Conservation (phyloP, 2,329 filamentous ascomycete species). For the Xylogone sp. region DNA sequence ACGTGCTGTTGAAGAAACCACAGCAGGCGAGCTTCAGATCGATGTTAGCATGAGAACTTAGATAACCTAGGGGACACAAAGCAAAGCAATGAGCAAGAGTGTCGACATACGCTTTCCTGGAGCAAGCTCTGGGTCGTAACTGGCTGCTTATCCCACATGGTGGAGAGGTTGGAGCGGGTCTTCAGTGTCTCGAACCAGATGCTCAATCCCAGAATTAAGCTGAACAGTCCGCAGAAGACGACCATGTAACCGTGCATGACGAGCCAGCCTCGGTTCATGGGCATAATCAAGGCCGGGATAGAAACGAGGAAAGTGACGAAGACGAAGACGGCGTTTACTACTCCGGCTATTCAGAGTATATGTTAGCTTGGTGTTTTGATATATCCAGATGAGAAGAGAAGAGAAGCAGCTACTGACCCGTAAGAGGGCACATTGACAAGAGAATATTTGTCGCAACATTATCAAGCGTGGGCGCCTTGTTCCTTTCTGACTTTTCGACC, state of each 20-base stretch:
- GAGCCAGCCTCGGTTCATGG: constrained; percentile 63
- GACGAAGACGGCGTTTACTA: constrained; percentile 69
- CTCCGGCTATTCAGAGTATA: constrained; percentile 48
- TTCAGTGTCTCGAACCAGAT: constrained; percentile 72
- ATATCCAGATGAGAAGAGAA: too few species aligned
- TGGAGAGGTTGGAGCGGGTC: constrained; percentile 58
- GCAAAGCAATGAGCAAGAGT: too few species aligned
- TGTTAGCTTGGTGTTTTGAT: not conserved
- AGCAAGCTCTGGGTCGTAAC: constrained; percentile 60
- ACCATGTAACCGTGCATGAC: constrained; percentile 65
- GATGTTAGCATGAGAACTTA: constrained; percentile 9
- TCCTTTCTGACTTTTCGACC: constrained; percentile 39
- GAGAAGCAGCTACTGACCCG: constrained; percentile 35
- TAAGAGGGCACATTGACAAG: constrained; percentile 47
- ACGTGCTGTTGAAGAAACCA: constrained; percentile 70
- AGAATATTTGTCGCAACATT: constrained; percentile 49
- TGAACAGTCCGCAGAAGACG: constrained; percentile 59
- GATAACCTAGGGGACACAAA: too few species aligned
- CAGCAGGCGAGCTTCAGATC: constrained; percentile 68
- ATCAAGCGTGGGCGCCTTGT: constrained; percentile 36
- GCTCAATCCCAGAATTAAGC: constrained; percentile 59
- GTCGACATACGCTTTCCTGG: constrained; percentile 59
- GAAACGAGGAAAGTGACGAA: constrained; percentile 67
- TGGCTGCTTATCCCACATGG: constrained; percentile 57
- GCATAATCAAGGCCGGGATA: constrained; percentile 67